Base-by-base conservation (phyloP, 1,284 basidiomycete genomes). In the Tremellales sp. region DNA sequence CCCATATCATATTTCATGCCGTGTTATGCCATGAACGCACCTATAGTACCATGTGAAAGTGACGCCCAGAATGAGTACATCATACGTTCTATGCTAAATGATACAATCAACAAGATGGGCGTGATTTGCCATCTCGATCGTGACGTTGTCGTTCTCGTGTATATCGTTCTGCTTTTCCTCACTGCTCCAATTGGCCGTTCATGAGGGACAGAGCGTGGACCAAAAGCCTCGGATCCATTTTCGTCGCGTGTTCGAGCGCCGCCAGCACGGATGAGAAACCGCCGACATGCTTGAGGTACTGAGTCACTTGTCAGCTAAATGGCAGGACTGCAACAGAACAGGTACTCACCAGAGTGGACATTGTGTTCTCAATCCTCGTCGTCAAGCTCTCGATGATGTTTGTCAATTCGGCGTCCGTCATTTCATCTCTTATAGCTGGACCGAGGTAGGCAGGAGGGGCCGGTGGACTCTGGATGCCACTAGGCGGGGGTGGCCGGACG, bases 361-460 rank as follows among this genome's bases (percentile, higher is more conserved):
- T 74, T n/a, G 85, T 81, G 66, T 93, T 92, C 67, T 91, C 86
- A 45, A 93, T 83, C 33, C 91, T 80, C 13, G 83, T 76, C 17
- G 85, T 79, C 36, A 93, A 67, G 3, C 83, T 85, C 59, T 91
- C 87, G 31, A 97, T 77, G 10, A 90, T 75, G 43, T 81, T 75
- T 65, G 83, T 80, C 43, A 94, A 75, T 58, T 94, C 88, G 35
- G 81, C 76, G 62, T 93, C 89, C 15, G 81, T 80, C 56, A 86
- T 83, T 55, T 84, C 84, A 40, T 87, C 83, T 53, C 79, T 77
- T 64, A 93, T 81, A 10, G 79, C 74, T 1, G 91, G 89, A 2
- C 90, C 76, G 29, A 93, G 76, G 40, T 83, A 73, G 25, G 80
- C 77, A 0, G 84, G 82, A 53, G 89, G 82, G 37, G 80, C 80